Percentiles rank a stretch among this genome's conserved stretches.
These are phyloP conservation scores for Phoenix dactylifera DNA, from an alignment of 176 grass and related monocot genomes.

Conservation along the genomic window DNA sequence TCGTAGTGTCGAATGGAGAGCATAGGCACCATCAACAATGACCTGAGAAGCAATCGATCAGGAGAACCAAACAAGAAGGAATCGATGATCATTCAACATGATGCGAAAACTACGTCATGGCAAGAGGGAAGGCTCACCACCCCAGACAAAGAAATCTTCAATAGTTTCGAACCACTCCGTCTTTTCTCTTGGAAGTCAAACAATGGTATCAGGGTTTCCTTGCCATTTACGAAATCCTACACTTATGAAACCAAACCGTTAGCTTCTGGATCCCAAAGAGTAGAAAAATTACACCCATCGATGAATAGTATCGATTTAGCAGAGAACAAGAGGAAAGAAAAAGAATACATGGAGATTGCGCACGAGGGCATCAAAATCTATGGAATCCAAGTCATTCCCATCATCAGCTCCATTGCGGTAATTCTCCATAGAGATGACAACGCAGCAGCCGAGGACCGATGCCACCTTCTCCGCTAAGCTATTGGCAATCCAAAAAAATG, in stretches of 20 bases:
- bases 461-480: constrained; percentile 98
- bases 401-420: constrained; percentile 76
- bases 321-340: constrained; percentile 13
- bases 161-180: constrained; percentile 53
- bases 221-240: constrained; percentile 85
- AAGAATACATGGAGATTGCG: constrained; percentile 56
- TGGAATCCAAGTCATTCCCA: constrained; percentile 61
- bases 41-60: constrained; percentile 40
- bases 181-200: constrained; percentile 94
- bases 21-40: constrained; percentile 97
- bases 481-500: background rate
- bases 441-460: constrained; percentile 75
- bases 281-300: too few relatives aligned
- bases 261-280: background rate
- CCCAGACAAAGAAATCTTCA: constrained; percentile 74
- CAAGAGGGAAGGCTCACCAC: constrained; percentile 31
- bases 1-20: constrained; percentile 82
- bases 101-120: too few relatives aligned
- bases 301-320: background rate
- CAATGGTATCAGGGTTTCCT: constrained; percentile 69
- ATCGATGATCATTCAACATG: too few relatives aligned
- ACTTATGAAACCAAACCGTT: constrained; percentile 24
- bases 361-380: constrained; percentile 60
- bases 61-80: background rate
- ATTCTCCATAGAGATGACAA: constrained; percentile 95